Base-by-base conservation (phyloP, 1,139 yeast genomes). In the Pichia sp. region DNA sequence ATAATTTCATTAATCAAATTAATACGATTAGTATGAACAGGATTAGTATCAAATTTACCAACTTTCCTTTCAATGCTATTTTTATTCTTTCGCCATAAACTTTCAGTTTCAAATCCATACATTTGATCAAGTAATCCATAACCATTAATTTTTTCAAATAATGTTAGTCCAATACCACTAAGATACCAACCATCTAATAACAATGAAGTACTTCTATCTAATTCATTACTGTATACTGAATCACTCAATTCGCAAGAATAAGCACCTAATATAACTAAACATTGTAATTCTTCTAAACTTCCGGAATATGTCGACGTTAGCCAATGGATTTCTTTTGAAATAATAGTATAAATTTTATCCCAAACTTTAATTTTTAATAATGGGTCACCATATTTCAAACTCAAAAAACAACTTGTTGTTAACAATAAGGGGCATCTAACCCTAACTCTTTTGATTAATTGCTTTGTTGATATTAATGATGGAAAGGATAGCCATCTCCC, bases 401-500 rank as follows among this genome's bases (percentile, higher is more conserved):
- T 77, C 18, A 84, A 70, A 42, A 81, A 71, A 61, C 91, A 84
- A 56, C 88, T 81, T 0, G 84, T 76, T 0, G 90, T 83, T 33
- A 87, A 68, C 25, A 87, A 70, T 45, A 87, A 70, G 0, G 93
- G 81, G 22, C 88, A 82, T 42, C 77, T 73, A 30, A 61, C 58
- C 42, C 84, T 68, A 45, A 85, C 73, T 41, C 77, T 67, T n/a
- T 73, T 76, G 11, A 86, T 71, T 41, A 87, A 68, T 28, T 69
- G 73, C 22, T 70, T 76, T 0, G 84, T 75, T 2, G 81, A 68
- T 41, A 79, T 65, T 28, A 71, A 71, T 45, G 77, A 75, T 0
- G 93, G 90, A 51, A 87, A 81, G 54, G 87, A 82, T 4, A 85
- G 83, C 95, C 95, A 87, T 42, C 87, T 72, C 11, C 90, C 89